Percentiles rank a stretch among this genome's conserved stretches.
Conservation (phyloP, 805 yeast species). For the Cyberlindnera xylosilytica region DNA sequence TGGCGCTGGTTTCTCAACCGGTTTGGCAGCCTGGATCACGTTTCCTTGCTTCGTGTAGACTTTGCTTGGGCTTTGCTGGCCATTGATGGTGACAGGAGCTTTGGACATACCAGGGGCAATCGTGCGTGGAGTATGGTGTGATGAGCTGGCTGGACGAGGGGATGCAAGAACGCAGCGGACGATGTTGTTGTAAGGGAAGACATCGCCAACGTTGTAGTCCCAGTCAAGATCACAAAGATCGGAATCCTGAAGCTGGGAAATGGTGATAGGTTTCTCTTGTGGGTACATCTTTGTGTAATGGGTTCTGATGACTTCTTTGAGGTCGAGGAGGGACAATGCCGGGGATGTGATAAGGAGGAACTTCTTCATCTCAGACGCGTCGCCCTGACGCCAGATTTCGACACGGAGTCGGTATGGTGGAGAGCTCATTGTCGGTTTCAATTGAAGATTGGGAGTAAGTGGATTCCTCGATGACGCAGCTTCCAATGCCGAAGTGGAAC, state of each 20-base stretch:
- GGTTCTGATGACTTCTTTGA: neutral
- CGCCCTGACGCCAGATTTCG: constrained; percentile 1
- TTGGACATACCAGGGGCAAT: neutral
- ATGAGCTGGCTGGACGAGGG: neutral
- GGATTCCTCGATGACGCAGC: too few relatives aligned
- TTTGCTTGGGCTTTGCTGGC: neutral
- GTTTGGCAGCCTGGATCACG: too few relatives aligned
- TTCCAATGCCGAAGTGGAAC: neutral
- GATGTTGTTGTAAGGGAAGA: neutral
- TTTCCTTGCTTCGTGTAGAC: too few relatives aligned
- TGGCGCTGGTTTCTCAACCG: too few relatives aligned
- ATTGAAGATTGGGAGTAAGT: too few relatives aligned
- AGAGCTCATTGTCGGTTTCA: neutral
- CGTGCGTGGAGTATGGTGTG: neutral
- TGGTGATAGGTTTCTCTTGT: neutral
- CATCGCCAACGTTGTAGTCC: neutral
- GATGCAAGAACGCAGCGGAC: neutral
- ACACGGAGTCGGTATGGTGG: neutral
- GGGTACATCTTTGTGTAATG: neutral
- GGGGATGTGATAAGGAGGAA: neutral
- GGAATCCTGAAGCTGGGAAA: neutral
- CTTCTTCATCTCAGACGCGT: neutral
- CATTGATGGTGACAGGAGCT: neutral
- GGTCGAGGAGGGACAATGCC: neutral
- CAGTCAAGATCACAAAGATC: neutral